These are phyloP conservation scores for Xylariaceae sp. DNA, from an alignment of 2,329 filamentous ascomycete species.

Conservation along the genomic window DNA sequence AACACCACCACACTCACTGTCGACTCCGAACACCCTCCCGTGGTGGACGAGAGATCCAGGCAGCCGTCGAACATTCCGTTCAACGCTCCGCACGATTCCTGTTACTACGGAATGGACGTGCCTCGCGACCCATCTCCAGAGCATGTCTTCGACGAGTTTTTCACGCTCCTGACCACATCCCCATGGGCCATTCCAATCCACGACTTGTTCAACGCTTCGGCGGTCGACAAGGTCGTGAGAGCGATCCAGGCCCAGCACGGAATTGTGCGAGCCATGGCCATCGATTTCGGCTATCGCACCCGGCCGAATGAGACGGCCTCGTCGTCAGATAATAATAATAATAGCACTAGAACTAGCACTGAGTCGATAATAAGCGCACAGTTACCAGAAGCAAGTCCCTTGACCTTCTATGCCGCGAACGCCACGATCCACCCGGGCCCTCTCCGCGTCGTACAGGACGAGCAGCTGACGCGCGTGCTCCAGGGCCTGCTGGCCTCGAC, in stretches of 20 bases:
- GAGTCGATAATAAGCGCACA: neutral
- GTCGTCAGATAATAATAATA: neutral
- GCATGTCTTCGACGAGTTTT: neutral
- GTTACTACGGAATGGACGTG: neutral
- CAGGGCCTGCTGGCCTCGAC: neutral
- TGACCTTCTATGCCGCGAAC: neutral
- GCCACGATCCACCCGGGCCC: neutral
- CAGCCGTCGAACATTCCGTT: neutral
- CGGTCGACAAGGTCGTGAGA: neutral
- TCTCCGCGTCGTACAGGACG: neutral
- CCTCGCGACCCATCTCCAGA: neutral
- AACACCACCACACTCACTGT: neutral
- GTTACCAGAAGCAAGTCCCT: too few relatives aligned
- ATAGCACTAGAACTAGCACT: neutral
- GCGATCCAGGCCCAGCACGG: neutral
- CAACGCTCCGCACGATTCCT: neutral
- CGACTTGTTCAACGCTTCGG: neutral
- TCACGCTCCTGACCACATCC: neutral
- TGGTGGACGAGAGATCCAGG: neutral
- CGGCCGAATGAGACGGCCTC: neutral
- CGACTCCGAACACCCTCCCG: neutral
- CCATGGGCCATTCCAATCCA: neutral
- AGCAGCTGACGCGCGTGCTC: neutral
- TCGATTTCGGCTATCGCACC: neutral
- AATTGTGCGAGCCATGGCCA: neutral